Conservation (phyloP, 1,284 basidiomycete species). For the Entoloma clypeatum region DNA sequence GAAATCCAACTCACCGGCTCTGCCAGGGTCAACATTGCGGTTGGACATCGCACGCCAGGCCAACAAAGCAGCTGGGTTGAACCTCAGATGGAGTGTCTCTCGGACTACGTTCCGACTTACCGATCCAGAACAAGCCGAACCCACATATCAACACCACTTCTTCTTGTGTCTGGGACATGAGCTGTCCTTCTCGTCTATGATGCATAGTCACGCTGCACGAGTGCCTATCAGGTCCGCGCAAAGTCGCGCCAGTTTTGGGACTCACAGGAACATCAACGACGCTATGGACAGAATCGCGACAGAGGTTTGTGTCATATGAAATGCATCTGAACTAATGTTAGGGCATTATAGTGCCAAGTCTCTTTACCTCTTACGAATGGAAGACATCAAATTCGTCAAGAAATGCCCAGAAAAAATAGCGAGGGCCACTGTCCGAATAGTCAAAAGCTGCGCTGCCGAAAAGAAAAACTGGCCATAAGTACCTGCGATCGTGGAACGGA, state of each 20-base stretch:
- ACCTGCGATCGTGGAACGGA: slow-evolving; percentile 37
- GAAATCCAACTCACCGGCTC: slow-evolving; percentile 17
- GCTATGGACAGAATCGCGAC: slow-evolving; percentile 64
- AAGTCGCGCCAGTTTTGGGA: slow-evolving; percentile 10
- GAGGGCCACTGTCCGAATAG: slow-evolving; percentile 26
- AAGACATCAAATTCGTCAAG: slow-evolving; percentile 37
- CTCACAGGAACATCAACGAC: slow-evolving; percentile 62
- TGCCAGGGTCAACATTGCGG: slow-evolving; percentile 16
- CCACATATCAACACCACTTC: slow-evolving; percentile 66
- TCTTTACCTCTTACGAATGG: slow-evolving; percentile 37
- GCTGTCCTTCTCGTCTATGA: slow-evolving; percentile 50
- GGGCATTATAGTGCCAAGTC: slow-evolving; percentile 6
- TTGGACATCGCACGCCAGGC: slow-evolving; percentile 41
- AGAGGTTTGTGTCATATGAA: slow-evolving; percentile 68
- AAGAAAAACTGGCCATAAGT: slow-evolving; percentile 8
- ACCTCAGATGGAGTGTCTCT: slow-evolving; percentile 1
- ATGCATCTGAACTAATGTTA: slow-evolving; percentile 44
- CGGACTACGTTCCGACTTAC: slow-evolving; percentile 36
- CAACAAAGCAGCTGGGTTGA: slow-evolving; percentile 36
- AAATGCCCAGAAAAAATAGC: slow-evolving; percentile 36
- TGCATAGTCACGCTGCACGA: slow-evolving; percentile 56
- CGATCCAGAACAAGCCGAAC: slow-evolving; percentile 69
- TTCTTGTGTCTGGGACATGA: slow-evolving; percentile 65
- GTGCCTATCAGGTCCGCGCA: slow-evolving; percentile 8
- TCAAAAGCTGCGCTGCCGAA: slow-evolving; percentile 1